phyloP scores from a whole-genome alignment of 108 stramenopile genomes.

The Epipyxis sp. region DNA sequence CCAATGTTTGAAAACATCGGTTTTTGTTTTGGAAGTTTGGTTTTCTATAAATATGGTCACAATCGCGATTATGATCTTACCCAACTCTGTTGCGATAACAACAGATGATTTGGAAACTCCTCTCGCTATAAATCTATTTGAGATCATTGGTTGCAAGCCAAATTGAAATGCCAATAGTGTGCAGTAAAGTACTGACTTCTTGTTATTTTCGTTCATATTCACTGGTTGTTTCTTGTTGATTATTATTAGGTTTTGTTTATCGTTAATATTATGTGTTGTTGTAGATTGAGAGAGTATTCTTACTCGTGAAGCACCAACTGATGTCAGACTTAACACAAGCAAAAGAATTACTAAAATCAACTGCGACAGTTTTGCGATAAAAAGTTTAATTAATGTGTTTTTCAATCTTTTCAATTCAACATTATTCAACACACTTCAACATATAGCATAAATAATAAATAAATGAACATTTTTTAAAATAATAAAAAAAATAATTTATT shows the following conservation, averaged over 20 bases:
- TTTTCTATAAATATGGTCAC: background rate
- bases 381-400: background rate
- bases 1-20: slow-evolving; percentile 58
- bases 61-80: slow-evolving; percentile 64
- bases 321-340: too few species aligned
- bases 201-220: background rate
- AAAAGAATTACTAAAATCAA: too few species aligned
- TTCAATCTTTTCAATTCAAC: background rate
- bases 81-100: slow-evolving; percentile 60
- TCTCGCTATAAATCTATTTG: slow-evolving; percentile 62
- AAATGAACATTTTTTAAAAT: too few species aligned
- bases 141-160: slow-evolving; percentile 80
- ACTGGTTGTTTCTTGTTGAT: too few species aligned
- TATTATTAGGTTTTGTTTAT: too few species aligned
- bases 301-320: too few species aligned
- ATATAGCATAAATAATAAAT: too few species aligned
- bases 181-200: background rate
- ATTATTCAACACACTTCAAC: too few species aligned
- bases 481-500: too few species aligned
- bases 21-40: slow-evolving; percentile 54
- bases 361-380: too few species aligned
- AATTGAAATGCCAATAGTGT: slow-evolving; percentile 75
- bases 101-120: slow-evolving; percentile 55
- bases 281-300: too few species aligned
- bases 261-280: too few species aligned